Percentiles rank a stretch among this genome's conserved stretches.
Evolutionary conservation across 1,284 basidiomycete species (phyloP).

Genomic region (Gastroboletus turbinatus): DNA sequence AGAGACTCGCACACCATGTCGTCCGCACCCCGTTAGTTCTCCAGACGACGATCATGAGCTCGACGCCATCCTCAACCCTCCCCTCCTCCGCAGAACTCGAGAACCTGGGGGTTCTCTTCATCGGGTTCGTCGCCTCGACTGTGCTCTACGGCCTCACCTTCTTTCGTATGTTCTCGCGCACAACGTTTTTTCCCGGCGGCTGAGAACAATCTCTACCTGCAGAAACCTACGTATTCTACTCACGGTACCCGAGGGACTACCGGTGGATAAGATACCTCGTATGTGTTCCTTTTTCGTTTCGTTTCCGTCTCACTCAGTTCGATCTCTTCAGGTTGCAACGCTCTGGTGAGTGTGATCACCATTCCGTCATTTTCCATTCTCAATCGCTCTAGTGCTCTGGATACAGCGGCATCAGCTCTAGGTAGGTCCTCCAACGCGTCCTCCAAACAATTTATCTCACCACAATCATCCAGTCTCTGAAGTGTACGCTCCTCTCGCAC

Average conservation of each 20-base stretch:
- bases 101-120: slow-evolving; percentile 38
- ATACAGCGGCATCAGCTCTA: slow-evolving; percentile 26
- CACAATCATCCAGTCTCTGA: slow-evolving; percentile 32
- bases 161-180: slow-evolving; percentile 37
- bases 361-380: neutral
- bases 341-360: slow-evolving; percentile 31
- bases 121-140: slow-evolving; percentile 39
- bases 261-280: slow-evolving; percentile 33
- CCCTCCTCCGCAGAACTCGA: slow-evolving; percentile 24
- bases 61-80: neutral
- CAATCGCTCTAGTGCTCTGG: slow-evolving; percentile 17
- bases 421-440: slow-evolving; percentile 5
- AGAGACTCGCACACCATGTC: slow-evolving; percentile 9
- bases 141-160: slow-evolving; percentile 44
- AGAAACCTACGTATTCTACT: slow-evolving; percentile 44
- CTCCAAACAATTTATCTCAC: slow-evolving; percentile 1
- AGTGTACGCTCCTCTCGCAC: slow-evolving; percentile 27
- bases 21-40: neutral
- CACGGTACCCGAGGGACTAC: slow-evolving; percentile 36
- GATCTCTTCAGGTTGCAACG: slow-evolving; percentile 29
- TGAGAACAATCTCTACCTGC: neutral
- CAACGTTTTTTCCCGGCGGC: neutral
- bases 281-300: slow-evolving; percentile 5
- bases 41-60: slow-evolving; percentile 18
- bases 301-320: neutral